These are phyloP conservation scores for Thermomucor indicae-seudaticae DNA, from an alignment of 371 early-diverging fungal genomes.

Conservation along the genomic window DNA sequence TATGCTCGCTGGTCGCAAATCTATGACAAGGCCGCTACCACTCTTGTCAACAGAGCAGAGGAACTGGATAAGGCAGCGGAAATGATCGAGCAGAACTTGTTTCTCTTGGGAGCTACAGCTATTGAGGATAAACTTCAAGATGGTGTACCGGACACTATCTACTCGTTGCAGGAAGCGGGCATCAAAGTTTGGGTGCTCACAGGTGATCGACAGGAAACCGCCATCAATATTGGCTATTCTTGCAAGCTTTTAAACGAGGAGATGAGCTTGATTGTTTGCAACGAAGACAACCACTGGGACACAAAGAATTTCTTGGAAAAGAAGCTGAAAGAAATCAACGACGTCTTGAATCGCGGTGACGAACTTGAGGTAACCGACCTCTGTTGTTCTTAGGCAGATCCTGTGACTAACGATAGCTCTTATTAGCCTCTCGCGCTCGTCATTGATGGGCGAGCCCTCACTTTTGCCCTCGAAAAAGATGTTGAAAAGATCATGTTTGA, in stretches of 20 bases:
- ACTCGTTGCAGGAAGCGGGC: constrained; percentile 92
- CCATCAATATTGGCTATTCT: constrained; percentile 90
- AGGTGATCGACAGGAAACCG: constrained; percentile 92
- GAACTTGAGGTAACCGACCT: constrained; percentile 46
- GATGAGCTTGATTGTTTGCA: constrained; percentile 80
- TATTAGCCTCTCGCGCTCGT: constrained; percentile 61
- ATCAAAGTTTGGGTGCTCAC: constrained; percentile 97
- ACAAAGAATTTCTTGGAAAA: constrained; percentile 75
- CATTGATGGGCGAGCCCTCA: constrained; percentile 69
- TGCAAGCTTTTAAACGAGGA: constrained; percentile 87
- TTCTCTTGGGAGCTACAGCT: constrained; percentile 94
- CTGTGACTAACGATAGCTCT: not conserved
- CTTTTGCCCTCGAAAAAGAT: constrained; percentile 70
- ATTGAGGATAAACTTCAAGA: constrained; percentile 99
- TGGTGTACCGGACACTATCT: constrained; percentile 96
- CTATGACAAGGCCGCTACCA: constrained; percentile 87
- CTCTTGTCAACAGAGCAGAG: constrained; percentile 82
- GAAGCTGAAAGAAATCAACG: constrained; percentile 67
- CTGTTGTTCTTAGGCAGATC: too few relatives aligned
- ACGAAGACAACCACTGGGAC: constrained; percentile 75
- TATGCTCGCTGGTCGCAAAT: constrained; percentile 81
- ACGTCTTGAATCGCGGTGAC: constrained; percentile 49
- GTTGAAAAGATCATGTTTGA: constrained; percentile 70
- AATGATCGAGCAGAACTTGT: constrained; percentile 89
- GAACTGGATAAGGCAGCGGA: constrained; percentile 91